phyloP scores from a whole-genome alignment of 805 yeast species.

The Metschnikowia koreensis region DNA sequence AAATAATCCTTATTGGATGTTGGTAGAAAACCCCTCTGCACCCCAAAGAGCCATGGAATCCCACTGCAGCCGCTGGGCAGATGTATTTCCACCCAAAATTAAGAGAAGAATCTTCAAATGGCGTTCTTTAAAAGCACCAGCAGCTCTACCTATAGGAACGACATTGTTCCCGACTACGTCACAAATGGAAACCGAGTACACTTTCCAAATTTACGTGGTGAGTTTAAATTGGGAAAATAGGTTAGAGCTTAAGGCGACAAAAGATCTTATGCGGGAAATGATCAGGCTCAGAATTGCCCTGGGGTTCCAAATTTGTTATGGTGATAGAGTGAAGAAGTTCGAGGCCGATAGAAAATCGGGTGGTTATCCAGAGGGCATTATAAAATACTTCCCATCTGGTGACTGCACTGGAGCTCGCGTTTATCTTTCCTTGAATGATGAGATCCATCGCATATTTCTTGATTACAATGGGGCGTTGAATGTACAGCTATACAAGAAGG shows the following conservation, averaged over 20 bases:
- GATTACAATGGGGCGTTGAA: conserved; percentile 70
- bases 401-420: conserved; percentile 58
- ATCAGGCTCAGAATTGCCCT: conserved; percentile 74
- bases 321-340: conserved; percentile 60
- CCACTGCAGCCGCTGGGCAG: conserved; percentile 78
- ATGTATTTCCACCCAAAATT: conserved; percentile 76
- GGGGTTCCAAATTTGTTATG: conserved; percentile 90
- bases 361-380: conserved; percentile 53
- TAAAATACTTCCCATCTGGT: conserved; percentile 51
- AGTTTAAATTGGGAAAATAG: conserved; percentile 59
- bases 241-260: conserved; percentile 48
- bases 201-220: conserved; percentile 81
- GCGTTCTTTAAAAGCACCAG: conserved; percentile 92
- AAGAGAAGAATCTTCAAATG: conserved; percentile 75
- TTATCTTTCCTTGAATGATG: conserved; percentile 75
- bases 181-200: conserved; percentile 70
- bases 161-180: conserved; percentile 69
- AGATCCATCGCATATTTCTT: conserved; percentile 78
- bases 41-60: conserved; percentile 26
- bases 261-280: conserved; percentile 78
- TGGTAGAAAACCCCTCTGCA: conserved; percentile 67
- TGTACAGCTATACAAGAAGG: conserved; percentile 65
- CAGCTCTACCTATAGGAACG: conserved; percentile 82
- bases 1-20: conserved; percentile 32
- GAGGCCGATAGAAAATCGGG: conserved; percentile 58